Evolutionary conservation across 805 yeast species (phyloP).

Genomic region (Cyberlindnera mycetangii): DNA sequence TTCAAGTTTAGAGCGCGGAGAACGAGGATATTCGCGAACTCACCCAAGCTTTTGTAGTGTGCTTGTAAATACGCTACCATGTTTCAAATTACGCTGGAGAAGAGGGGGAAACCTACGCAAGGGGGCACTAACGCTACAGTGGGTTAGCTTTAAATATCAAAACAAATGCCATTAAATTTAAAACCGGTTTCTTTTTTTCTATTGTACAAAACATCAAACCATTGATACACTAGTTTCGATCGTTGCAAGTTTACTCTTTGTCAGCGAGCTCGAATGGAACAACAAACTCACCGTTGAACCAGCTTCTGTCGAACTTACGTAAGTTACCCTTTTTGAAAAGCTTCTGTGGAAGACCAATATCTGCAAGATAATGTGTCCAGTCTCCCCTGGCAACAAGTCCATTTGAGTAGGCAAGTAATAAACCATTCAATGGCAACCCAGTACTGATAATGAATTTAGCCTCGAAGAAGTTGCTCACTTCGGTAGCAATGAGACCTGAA

Average conservation of each 20-base stretch:
- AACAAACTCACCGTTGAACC: slow-evolving; percentile 25
- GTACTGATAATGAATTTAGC: slow-evolving; percentile 62
- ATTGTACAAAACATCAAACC: background rate
- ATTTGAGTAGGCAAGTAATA: slow-evolving; percentile 57
- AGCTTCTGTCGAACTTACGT: slow-evolving; percentile 44
- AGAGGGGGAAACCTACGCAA: background rate
- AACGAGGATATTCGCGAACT: slow-evolving; percentile 1
- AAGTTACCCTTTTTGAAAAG: slow-evolving; percentile 44
- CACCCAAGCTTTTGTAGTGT: too few relatives aligned
- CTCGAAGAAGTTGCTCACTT: slow-evolving; percentile 36
- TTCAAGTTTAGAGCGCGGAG: slow-evolving; percentile 1
- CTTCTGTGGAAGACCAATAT: slow-evolving; percentile 65
- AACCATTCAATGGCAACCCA: slow-evolving; percentile 70
- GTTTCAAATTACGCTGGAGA: too few relatives aligned
- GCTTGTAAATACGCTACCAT: too few relatives aligned
- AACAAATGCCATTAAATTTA: slow-evolving; percentile 4
- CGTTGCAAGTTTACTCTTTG: background rate
- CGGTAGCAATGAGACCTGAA: slow-evolving; percentile 49
- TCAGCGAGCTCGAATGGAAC: slow-evolving; percentile 14
- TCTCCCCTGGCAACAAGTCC: slow-evolving; percentile 48
- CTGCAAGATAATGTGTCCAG: slow-evolving; percentile 58
- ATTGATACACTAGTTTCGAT: background rate
- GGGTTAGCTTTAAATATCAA: background rate
- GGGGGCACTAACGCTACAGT: background rate
- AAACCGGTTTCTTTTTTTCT: background rate